These are phyloP conservation scores for Oryza coarctata DNA, from an alignment of 176 grass and related monocot species.

Conservation along the genomic window DNA sequence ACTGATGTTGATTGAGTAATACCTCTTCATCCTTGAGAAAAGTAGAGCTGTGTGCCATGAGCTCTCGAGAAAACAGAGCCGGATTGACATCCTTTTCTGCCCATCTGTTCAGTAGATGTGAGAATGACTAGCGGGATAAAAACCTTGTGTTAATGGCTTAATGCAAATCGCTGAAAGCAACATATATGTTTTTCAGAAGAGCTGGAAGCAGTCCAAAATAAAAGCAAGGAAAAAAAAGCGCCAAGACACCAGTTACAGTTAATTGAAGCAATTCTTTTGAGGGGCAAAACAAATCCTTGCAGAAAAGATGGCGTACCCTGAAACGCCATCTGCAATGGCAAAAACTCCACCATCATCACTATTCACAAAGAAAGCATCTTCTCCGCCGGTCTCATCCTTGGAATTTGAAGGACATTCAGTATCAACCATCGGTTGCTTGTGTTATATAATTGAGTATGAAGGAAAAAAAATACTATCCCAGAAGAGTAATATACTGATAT, in stretches of 20 bases:
- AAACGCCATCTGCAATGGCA: constrained; percentile 95
- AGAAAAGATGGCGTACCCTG: constrained; percentile 51
- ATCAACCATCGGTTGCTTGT: background rate
- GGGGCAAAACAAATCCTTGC: background rate
- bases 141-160: constrained; percentile 39
- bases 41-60: constrained; percentile 72
- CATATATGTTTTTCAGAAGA: background rate
- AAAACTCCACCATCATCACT: constrained; percentile 56
- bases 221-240: background rate
- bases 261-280: background rate
- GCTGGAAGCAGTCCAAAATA: constrained; percentile 1
- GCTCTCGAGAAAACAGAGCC: constrained; percentile 82
- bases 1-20: background rate
- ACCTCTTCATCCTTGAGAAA: constrained; percentile 81
- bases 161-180: constrained; percentile 37
- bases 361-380: constrained; percentile 79
- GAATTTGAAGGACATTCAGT: background rate
- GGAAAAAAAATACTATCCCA: background rate
- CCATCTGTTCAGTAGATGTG: constrained; percentile 89
- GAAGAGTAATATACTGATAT: background rate
- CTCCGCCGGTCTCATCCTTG: constrained; percentile 71
- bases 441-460: background rate
- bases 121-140: constrained; percentile 82
- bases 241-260: background rate
- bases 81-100: constrained; percentile 87